Percentiles rank a stretch among this genome's conserved stretches.
phyloP scores from a whole-genome alignment of 352 stramenopile genomes.

The Globisporangium recalcitrans region DNA sequence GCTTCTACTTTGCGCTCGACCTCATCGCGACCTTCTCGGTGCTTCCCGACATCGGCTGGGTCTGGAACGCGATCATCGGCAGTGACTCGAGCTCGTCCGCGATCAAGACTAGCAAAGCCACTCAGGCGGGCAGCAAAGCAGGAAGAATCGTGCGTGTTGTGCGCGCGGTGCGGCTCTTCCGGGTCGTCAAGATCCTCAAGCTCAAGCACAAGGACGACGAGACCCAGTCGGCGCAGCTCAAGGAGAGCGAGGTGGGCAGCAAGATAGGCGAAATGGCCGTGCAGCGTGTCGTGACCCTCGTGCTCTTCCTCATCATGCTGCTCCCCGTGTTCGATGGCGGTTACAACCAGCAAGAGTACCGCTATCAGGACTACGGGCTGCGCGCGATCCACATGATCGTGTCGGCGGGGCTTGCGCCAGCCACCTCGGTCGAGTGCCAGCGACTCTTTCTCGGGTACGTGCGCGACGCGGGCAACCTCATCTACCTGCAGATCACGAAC shows the following conservation, averaged over 20 bases:
- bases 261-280: constrained; percentile 87
- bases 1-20: constrained; percentile 91
- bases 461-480: constrained; percentile 45
- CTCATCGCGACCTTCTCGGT: constrained; percentile 83
- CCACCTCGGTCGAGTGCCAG: constrained; percentile 41
- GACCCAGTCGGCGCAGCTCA: constrained; percentile 22
- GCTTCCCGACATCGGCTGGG: constrained; percentile 79
- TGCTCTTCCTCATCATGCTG: constrained; percentile 87
- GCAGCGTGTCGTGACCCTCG: constrained; percentile 83
- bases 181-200: constrained; percentile 85
- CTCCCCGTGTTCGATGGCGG: constrained; percentile 84
- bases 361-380: constrained; percentile 83
- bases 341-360: constrained; percentile 71
- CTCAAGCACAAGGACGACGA: constrained; percentile 73
- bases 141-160: constrained; percentile 84
- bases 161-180: constrained; percentile 75
- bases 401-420: constrained; percentile 36
- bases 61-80: constrained; percentile 73
- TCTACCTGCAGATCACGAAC: constrained; percentile 59
- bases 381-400: constrained; percentile 68
- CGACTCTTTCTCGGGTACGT: constrained; percentile 65
- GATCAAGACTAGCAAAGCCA: constrained; percentile 67
- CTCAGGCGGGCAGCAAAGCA: constrained; percentile 67
- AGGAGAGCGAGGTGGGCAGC: constrained; percentile 86
- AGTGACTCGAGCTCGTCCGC: constrained; percentile 36